phyloP scores from a whole-genome alignment of 192 early-diverging fungal species.

The Gonapodya sp. region DNA sequence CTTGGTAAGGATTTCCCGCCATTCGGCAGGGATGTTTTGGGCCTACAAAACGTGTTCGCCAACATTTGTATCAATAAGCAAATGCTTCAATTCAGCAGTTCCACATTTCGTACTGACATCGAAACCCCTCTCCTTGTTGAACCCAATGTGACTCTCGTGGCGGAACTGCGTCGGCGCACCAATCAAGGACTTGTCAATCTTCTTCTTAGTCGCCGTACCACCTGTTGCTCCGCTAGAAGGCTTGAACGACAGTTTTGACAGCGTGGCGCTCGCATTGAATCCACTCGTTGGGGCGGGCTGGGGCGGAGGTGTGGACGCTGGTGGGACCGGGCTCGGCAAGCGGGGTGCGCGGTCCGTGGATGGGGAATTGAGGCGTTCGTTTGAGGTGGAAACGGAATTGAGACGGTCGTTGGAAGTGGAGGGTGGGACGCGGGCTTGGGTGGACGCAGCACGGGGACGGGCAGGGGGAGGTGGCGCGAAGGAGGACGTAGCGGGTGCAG shows the following conservation, averaged over 20 bases:
- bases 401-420: not conserved
- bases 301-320: constrained; percentile 3
- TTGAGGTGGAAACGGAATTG: not conserved
- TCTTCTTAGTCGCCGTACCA: not conserved
- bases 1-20: constrained; percentile 3
- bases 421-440: not conserved
- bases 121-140: not conserved
- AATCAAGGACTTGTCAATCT: not conserved
- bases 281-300: not conserved
- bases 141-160: not conserved
- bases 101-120: not conserved
- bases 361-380: not conserved
- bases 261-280: not conserved
- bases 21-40: constrained; percentile 11
- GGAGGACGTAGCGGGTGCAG: too few species aligned
- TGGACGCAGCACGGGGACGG: not conserved
- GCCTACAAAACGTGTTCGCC: too few species aligned
- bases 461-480: not conserved
- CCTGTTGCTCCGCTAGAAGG: not conserved
- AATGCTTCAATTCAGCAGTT: too few species aligned
- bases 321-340: not conserved
- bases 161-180: not conserved
- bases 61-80: too few species aligned
- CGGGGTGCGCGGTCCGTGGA: not conserved
- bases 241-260: not conserved